phyloP scores from a whole-genome alignment of 805 yeast species.

The Myxozyma udenii region DNA sequence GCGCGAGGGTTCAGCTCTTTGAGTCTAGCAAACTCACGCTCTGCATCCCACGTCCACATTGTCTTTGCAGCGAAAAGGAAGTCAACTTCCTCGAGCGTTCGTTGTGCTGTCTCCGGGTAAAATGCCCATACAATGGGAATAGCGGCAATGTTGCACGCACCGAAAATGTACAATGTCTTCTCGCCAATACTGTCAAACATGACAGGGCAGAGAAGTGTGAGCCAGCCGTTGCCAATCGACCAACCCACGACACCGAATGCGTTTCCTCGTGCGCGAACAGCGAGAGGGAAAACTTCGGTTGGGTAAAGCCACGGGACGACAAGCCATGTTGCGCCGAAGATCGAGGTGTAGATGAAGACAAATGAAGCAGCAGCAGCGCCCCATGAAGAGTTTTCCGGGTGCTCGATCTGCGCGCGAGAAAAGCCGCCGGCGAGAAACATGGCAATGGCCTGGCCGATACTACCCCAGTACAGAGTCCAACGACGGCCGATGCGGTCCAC shows the following conservation, averaged over 20 bases:
- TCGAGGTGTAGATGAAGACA: conserved; percentile 41
- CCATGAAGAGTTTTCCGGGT: conserved; percentile 33
- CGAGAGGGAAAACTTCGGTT: conserved; percentile 35
- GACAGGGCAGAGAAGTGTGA: conserved; percentile 38
- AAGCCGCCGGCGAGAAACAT: conserved; percentile 46
- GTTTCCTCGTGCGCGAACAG: conserved; percentile 37
- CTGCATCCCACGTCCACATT: conserved; percentile 26
- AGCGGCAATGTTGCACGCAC: conserved; percentile 35
- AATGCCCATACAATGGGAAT: conserved; percentile 44
- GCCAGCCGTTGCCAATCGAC: conserved; percentile 39
- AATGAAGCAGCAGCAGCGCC: conserved; percentile 41
- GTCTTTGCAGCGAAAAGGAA: conserved; percentile 43
- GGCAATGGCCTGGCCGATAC: conserved; percentile 40
- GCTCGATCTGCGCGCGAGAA: conserved; percentile 35
- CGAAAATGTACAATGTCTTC: conserved; percentile 39
- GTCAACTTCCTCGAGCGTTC: conserved; percentile 62
- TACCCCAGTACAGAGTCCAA: conserved; percentile 27
- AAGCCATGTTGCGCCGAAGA: conserved; percentile 38
- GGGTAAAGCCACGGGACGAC: conserved; percentile 36
- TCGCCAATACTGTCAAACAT: conserved; percentile 37
- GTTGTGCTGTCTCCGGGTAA: conserved; percentile 60
- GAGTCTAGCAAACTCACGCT: conserved; percentile 19
- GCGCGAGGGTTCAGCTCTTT: neutral
- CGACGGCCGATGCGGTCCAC: conserved; percentile 58
- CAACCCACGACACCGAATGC: conserved; percentile 26